Evolutionary conservation across 805 yeast species (phyloP).

Genomic region (Candida caryicola): DNA sequence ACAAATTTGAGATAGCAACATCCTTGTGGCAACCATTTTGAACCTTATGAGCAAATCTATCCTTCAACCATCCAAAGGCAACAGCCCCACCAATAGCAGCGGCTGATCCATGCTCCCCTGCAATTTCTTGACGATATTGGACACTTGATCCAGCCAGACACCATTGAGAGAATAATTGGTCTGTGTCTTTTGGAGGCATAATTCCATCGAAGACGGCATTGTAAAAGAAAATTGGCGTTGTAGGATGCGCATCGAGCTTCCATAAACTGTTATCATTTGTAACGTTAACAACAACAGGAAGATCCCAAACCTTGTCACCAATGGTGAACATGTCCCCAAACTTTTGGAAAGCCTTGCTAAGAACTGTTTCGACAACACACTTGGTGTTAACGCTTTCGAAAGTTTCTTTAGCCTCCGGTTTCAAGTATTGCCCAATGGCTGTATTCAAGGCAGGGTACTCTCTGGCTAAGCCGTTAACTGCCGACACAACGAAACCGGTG

Average conservation of each 20-base stretch:
- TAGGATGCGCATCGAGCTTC: slow-evolving; percentile 6
- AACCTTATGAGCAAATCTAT: slow-evolving; percentile 18
- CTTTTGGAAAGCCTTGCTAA: too few species aligned
- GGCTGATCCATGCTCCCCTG: slow-evolving; percentile 26
- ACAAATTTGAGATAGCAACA: too few species aligned
- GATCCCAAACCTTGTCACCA: not conserved
- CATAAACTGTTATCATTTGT: slow-evolving; percentile 1
- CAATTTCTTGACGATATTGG: slow-evolving; percentile 9
- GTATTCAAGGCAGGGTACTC: slow-evolving; percentile 27
- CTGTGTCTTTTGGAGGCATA: slow-evolving; percentile 9
- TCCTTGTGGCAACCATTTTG: too few species aligned
- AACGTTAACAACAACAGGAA: slow-evolving; percentile 3
- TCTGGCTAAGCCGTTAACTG: slow-evolving; percentile 27
- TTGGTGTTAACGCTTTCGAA: not conserved
- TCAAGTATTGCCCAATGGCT: slow-evolving; percentile 5
- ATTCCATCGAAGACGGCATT: slow-evolving; percentile 11
- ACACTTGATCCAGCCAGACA: slow-evolving; percentile 13
- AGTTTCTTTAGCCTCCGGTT: slow-evolving; percentile 1
- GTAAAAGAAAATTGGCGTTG: slow-evolving; percentile 11
- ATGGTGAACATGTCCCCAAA: slow-evolving; percentile 1
- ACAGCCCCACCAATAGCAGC: slow-evolving; percentile 13
- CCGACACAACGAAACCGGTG: slow-evolving; percentile 29
- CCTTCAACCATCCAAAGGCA: slow-evolving; percentile 19
- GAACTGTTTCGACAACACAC: slow-evolving; percentile 3
- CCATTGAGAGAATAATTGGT: slow-evolving; percentile 23